Evolutionary conservation across 257 asterid species (phyloP), one percentile per base, ranked within the genome.

Genomic region (Nicotiana otophora): DNA sequence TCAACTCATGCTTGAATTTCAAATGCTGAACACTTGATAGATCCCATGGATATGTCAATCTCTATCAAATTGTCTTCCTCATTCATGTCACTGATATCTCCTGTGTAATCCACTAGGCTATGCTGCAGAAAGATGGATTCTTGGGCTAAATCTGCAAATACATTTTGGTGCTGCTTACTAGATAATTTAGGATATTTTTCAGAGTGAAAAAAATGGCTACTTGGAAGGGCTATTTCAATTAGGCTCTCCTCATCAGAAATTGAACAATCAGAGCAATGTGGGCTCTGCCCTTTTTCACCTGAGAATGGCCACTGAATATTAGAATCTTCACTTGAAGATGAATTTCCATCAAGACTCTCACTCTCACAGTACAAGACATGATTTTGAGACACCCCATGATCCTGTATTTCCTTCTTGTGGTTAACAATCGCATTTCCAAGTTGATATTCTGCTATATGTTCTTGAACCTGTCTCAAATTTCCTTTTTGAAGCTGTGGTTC

Each of bases 171-270:
- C 16, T 53, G 57, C 19, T 12, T 14, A 53, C 1, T 3, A 53
- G 5, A 53, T 53, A 14, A 53, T 4, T 53, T 53, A 12, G 57
- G 1, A 53, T 53, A 16, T 3, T 83, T 82, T 67, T 72, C 83
- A 80, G 83, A 78, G 30, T 81, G 60, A 58, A 90, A 84, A 81
- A 87, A 93, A 15, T 89, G 91, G 57, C 94, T 94, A 64, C 87
- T 89, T 31, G 97, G 97, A 42, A 92, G 86, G 15, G 90, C 92
- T 77, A 93, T 88, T 84, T 93, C 98, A 39, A 91, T 88, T 82
- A 93, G 84, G 84, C 97, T 88, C 86, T 93, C 98, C 42, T 93
- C 97, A 23, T 93, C 97, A 0, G 94, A 91, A n/a, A 92, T 92
- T 20, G 92, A 90, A 39, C 68, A 92, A 9, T 93, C 94, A 4